Evolutionary conservation across 495 filamentous ascomycete species (phyloP).

Genomic region (Neurospora pannonica): DNA sequence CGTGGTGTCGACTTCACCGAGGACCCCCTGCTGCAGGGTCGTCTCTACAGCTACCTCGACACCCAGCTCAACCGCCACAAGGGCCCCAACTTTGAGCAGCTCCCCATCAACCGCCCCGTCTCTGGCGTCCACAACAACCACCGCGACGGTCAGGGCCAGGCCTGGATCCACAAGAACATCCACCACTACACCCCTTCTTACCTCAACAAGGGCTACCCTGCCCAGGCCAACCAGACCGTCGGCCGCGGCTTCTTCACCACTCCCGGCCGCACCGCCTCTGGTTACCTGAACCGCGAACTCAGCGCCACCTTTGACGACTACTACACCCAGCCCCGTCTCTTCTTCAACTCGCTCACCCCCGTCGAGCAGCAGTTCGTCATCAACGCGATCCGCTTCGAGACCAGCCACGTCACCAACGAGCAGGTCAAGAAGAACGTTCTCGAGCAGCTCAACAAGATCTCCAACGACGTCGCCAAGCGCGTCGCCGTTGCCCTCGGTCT

Average conservation of each 20-base stretch:
- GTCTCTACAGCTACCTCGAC: slow-evolving; percentile 67
- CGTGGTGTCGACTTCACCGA: slow-evolving; percentile 65
- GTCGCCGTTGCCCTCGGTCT: slow-evolving; percentile 56
- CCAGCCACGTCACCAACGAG: slow-evolving; percentile 45
- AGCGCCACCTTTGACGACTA: slow-evolving; percentile 62
- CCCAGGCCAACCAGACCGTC: slow-evolving; percentile 58
- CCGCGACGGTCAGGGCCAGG: slow-evolving; percentile 50
- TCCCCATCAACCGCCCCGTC: slow-evolving; percentile 63
- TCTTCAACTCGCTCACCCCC: slow-evolving; percentile 64
- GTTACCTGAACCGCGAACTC: slow-evolving; percentile 46
- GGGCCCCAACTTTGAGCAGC: slow-evolving; percentile 66
- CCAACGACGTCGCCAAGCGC: slow-evolving; percentile 57
- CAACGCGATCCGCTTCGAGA: slow-evolving; percentile 72
- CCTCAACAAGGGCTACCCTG: slow-evolving; percentile 54
- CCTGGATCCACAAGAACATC: slow-evolving; percentile 44
- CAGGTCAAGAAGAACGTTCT: slow-evolving; percentile 55
- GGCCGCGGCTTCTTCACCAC: slow-evolving; percentile 70
- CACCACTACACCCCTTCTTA: slow-evolving; percentile 55
- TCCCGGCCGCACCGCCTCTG: slow-evolving; percentile 45
- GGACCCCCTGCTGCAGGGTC: slow-evolving; percentile 65
- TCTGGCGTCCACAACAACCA: slow-evolving; percentile 66
- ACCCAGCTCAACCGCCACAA: slow-evolving; percentile 64
- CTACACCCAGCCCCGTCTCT: slow-evolving; percentile 68
- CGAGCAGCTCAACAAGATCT: slow-evolving; percentile 60
- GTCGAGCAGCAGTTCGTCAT: slow-evolving; percentile 69